Base-by-base conservation (phyloP, 2,329 filamentous ascomycete species). In the Colletotrichum sp. region DNA sequence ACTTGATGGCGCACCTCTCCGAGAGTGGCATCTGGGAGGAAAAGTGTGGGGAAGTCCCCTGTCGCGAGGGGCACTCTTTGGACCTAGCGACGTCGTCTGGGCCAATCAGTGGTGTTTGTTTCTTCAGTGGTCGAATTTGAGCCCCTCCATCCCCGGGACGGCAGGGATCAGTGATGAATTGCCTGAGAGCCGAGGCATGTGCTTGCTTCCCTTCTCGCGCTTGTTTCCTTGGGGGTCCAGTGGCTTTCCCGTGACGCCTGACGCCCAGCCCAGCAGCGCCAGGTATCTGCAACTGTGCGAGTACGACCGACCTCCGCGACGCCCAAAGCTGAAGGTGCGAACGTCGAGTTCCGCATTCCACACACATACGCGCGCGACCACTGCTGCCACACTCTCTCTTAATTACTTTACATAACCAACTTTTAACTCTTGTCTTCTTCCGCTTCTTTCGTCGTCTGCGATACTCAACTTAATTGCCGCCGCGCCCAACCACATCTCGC, bases 131-230 rank as follows among this genome's bases (percentile, higher is more conserved):
- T 65, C 48, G 66, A 30, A 66, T 58, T 34, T 18, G 43, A 15
- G 13, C 18, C 28, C 34, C 36, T 52, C 24, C 36, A 24, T 43
- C 30, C 36, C 48, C 36, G 18, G 66, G 60, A 18, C 38, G 26
- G 30, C 21, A 58, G 56, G 48, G 71, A 65, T 52, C 43, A 21
- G n/a, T 72, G 34, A 36, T 34, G 28, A n/a, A 34, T 38, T 64
- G 58, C 58, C 66, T 66, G 67, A 55, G 38, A 75, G 75, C 75
- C 75, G 75, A 77, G 75, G 75, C 75, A 77, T 72, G 72, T 77
- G 72, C 75, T 76, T 36, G 34, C 34, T 36, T 67, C 16, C 15
- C 32, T 64, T 26, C 12, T 30, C 30, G 30, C n/a, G 30, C 60
- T 52, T 36, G 8, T 48, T 43, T 28, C 43, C 43, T 21, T 21